Evolutionary conservation across 306 rosid genomes (phyloP).

Genomic region (Nissolia schottii): DNA sequence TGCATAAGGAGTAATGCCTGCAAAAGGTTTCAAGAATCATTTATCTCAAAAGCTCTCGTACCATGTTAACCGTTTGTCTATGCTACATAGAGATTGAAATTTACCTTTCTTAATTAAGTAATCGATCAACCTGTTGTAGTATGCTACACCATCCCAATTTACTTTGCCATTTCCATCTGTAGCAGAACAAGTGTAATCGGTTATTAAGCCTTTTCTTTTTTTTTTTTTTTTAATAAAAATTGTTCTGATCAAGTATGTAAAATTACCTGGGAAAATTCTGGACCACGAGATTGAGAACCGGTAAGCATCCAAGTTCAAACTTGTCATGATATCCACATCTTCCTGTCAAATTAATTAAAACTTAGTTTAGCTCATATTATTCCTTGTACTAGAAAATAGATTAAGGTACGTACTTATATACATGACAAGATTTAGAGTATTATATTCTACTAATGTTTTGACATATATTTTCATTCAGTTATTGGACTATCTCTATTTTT

Average conservation of each 20-base stretch:
- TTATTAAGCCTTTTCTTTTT: background rate
- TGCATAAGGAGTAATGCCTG: constrained; percentile 92
- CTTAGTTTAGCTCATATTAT: background rate
- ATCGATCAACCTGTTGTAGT: constrained; percentile 80
- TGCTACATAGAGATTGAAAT: background rate
- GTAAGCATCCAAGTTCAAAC: constrained; percentile 76
- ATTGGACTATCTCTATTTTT: background rate
- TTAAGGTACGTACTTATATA: no score
- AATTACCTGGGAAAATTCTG: constrained; percentile 82
- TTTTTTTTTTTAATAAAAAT: background rate
- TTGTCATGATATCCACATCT: constrained; percentile 72
- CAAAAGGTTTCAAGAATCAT: constrained; percentile 16
- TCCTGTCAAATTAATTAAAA: constrained; percentile 49
- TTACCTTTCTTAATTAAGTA: constrained; percentile 70
- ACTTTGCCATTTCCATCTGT: constrained; percentile 84
- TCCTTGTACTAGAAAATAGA: background rate
- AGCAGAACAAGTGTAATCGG: background rate
- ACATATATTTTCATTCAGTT: background rate
- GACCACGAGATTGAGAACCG: constrained; percentile 97
- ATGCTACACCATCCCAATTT: constrained; percentile 86
- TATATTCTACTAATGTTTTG: background rate
- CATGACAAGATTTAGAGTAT: background rate
- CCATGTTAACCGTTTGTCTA: no score
- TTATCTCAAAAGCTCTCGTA: no score
- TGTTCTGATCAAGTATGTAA: background rate